Evolutionary conservation across 2,329 filamentous ascomycete species (phyloP).

Genomic region (Fusarium concolor): DNA sequence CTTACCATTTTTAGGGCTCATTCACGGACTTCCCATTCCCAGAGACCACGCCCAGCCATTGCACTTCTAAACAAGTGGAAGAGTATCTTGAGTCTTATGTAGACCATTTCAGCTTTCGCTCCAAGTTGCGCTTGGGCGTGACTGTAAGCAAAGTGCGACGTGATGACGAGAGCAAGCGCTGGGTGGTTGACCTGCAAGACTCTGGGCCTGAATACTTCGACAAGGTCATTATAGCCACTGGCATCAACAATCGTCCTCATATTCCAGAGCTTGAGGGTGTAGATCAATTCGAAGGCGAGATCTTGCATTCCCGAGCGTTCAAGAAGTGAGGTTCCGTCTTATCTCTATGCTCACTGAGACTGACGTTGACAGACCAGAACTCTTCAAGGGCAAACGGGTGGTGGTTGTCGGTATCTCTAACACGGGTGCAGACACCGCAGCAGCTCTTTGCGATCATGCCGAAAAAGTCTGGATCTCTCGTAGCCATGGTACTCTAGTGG

Average conservation of each 20-base stretch:
- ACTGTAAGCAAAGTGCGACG: slow-evolving; percentile 35
- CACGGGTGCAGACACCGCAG: slow-evolving; percentile 48
- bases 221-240: slow-evolving; percentile 53
- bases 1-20: slow-evolving; percentile 43
- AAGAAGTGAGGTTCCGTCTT: slow-evolving; percentile 42
- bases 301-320: slow-evolving; percentile 55
- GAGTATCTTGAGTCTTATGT: slow-evolving; percentile 51
- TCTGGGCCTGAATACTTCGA: slow-evolving; percentile 47
- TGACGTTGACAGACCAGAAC: slow-evolving; percentile 31
- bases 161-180: slow-evolving; percentile 37
- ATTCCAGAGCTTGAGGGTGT: slow-evolving; percentile 52
- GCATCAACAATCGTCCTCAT: slow-evolving; percentile 50
- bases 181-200: slow-evolving; percentile 47
- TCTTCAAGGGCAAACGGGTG: slow-evolving; percentile 56
- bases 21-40: slow-evolving; percentile 53
- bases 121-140: slow-evolving; percentile 44
- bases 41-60: slow-evolving; percentile 42
- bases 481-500: slow-evolving; percentile 52
- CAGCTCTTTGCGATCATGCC: slow-evolving; percentile 50
- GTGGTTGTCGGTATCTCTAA: slow-evolving; percentile 58
- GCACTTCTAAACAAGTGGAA: slow-evolving; percentile 43
- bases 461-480: slow-evolving; percentile 57
- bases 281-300: slow-evolving; percentile 53
- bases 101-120: slow-evolving; percentile 48
- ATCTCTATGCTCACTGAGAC: accelerated